A percentile compares a stretch with the other conserved stretches of the same genome.
These are phyloP conservation scores for Penicillium verhagenii DNA, from an alignment of 495 filamentous ascomycete genomes.

Conservation along the genomic window DNA sequence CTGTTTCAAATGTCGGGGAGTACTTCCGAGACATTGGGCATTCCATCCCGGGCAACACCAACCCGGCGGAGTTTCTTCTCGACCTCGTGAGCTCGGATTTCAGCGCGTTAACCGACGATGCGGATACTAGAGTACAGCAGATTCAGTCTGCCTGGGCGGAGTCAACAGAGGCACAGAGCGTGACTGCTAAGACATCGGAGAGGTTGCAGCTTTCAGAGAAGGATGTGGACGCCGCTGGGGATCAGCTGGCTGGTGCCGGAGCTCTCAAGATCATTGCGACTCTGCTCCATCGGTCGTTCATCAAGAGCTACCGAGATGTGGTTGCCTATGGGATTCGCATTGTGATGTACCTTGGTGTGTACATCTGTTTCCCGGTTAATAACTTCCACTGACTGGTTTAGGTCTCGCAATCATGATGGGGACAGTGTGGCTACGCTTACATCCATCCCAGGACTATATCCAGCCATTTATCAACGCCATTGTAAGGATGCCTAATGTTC, in stretches of 20 bases:
- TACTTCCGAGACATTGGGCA: slow-evolving; percentile 61
- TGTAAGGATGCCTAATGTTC: slow-evolving; percentile 22
- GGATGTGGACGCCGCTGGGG: not conserved
- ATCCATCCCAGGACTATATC: slow-evolving; percentile 63
- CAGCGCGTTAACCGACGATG: slow-evolving; percentile 41
- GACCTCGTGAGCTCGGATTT: slow-evolving; percentile 78
- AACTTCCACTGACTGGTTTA: slow-evolving; percentile 14
- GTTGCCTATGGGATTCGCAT: slow-evolving; percentile 79
- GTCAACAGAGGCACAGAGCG: slow-evolving; percentile 14
- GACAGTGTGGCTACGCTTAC: slow-evolving; percentile 75
- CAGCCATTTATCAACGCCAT: slow-evolving; percentile 79
- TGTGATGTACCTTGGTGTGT: slow-evolving; percentile 74
- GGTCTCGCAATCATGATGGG: slow-evolving; percentile 82
- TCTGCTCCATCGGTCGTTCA: slow-evolving; percentile 68
- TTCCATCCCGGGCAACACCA: slow-evolving; percentile 63
- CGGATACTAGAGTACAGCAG: slow-evolving; percentile 23
- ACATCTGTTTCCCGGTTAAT: not conserved
- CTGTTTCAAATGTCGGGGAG: slow-evolving; percentile 44
- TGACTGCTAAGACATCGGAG: slow-evolving; percentile 13
- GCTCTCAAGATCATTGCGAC: slow-evolving; percentile 37
- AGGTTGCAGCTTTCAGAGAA: slow-evolving; percentile 13
- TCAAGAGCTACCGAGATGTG: slow-evolving; percentile 80
- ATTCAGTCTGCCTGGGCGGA: slow-evolving; percentile 35
- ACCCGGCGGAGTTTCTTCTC: slow-evolving; percentile 76
- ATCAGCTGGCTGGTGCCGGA: slow-evolving; percentile 29